phyloP scores from a whole-genome alignment of 306 rosid species.

The Pueraria montana region DNA sequence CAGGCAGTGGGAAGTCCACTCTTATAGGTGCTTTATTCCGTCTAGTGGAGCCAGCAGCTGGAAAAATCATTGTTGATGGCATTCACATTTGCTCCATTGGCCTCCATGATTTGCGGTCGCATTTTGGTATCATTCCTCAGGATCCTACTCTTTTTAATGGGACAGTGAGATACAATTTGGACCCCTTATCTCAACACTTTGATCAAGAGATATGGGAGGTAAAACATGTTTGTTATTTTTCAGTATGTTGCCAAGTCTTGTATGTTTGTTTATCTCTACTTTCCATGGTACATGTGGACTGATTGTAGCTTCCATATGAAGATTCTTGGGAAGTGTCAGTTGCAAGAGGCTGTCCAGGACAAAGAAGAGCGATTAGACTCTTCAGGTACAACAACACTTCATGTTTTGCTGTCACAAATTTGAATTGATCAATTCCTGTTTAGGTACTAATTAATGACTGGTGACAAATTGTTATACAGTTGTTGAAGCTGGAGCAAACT shows the following conservation, averaged over 20 bases:
- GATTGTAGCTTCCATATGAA: slow-evolving; percentile 47
- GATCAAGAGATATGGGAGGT: slow-evolving; percentile 96
- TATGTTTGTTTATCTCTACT: slow-evolving; percentile 6
- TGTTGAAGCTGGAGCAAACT: slow-evolving; percentile 90
- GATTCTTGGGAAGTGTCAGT: slow-evolving; percentile 91
- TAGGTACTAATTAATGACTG: slow-evolving; percentile 25
- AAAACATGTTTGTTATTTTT: background rate
- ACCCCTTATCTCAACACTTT: slow-evolving; percentile 77
- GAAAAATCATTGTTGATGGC: slow-evolving; percentile 80
- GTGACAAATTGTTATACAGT: slow-evolving; percentile 52
- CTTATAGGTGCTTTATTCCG: slow-evolving; percentile 87
- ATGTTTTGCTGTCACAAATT: background rate
- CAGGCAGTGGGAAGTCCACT: slow-evolving; percentile 94
- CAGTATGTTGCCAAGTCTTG: background rate
- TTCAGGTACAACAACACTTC: slow-evolving; percentile 58
- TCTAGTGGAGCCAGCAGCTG: slow-evolving; percentile 84
- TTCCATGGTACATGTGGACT: slow-evolving; percentile 15
- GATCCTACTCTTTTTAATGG: slow-evolving; percentile 95
- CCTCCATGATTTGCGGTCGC: slow-evolving; percentile 88
- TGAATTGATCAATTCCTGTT: background rate
- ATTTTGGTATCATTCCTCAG: slow-evolving; percentile 89
- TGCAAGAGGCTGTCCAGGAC: slow-evolving; percentile 77
- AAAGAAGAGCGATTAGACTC: slow-evolving; percentile 75
- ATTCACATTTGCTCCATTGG: slow-evolving; percentile 80
- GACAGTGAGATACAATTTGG: slow-evolving; percentile 86